Percentiles rank a stretch among this genome's conserved stretches.
Conservation (phyloP, 2,329 filamentous ascomycete species). For the Cephalotrichum gorgonifer region DNA sequence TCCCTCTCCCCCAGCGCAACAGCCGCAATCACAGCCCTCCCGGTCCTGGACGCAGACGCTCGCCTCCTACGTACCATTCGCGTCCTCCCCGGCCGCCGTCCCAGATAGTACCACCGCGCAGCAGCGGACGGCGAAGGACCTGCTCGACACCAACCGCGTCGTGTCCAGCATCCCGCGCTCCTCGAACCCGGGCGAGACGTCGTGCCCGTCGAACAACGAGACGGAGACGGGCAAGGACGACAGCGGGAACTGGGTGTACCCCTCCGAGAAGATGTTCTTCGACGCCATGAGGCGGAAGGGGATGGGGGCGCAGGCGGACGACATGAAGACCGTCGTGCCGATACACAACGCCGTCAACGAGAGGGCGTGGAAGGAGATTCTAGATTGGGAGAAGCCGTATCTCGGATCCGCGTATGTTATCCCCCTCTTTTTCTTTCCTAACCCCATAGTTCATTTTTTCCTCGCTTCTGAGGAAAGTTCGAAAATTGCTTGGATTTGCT, state of each 20-base stretch:
- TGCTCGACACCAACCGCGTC: constrained; percentile 57
- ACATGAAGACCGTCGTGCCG: constrained; percentile 87
- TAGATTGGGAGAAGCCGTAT: constrained; percentile 72
- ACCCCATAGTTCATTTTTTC: constrained; percentile 1
- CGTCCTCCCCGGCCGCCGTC: constrained; percentile 15
- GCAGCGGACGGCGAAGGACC: constrained; percentile 1
- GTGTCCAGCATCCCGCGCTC: constrained; percentile 71
- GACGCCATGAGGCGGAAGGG: constrained; percentile 91
- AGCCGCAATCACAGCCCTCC: too few relatives aligned
- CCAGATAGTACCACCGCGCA: constrained; percentile 8
- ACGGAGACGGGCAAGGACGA: constrained; percentile 63
- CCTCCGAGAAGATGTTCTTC: constrained; percentile 95
- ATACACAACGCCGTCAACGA: constrained; percentile 99
- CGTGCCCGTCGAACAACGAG: constrained; percentile 60
- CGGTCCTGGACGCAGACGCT: constrained; percentile 33
- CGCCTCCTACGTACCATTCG: constrained; percentile 29
- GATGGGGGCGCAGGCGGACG: constrained; percentile 56
- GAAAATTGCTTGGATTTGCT: too few relatives aligned
- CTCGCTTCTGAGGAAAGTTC: too few relatives aligned
- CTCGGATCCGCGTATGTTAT: constrained; percentile 41
- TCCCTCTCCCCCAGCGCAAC: constrained; percentile 25
- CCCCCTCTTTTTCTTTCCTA: neutral
- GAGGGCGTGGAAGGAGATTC: constrained; percentile 86
- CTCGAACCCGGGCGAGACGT: constrained; percentile 24
- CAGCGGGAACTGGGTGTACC: constrained; percentile 93